A percentile compares a stretch with the other conserved stretches of the same genome.
These are phyloP conservation scores for Nicotiana benthamiana DNA, from an alignment of 257 asterid genomes.

Conservation along the genomic window DNA sequence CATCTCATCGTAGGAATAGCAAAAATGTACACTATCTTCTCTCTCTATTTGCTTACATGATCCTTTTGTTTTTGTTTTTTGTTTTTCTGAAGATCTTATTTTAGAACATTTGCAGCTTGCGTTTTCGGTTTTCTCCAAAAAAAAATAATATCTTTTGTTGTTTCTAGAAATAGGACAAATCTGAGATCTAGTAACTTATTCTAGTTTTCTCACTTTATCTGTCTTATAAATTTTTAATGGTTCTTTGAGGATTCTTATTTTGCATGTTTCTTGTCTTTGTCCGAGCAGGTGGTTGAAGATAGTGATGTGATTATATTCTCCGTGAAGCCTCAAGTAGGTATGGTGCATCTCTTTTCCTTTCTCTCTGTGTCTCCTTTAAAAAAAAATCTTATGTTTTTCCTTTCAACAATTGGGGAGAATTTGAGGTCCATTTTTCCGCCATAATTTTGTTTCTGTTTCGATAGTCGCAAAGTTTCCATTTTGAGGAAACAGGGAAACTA, in stretches of 20 bases:
- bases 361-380: not conserved
- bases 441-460: not conserved
- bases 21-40: not conserved
- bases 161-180: not conserved
- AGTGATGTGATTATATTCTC: constrained; percentile 82
- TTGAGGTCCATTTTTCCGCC: not conserved
- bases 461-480: not conserved
- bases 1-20: not conserved
- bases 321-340: constrained; percentile 96
- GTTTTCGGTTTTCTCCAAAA: not conserved
- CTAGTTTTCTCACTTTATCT: not conserved
- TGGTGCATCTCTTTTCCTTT: not conserved
- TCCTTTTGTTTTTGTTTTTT: not conserved
- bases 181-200: not conserved
- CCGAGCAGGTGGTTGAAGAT: constrained; percentile 72
- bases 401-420: not conserved
- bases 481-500: not conserved
- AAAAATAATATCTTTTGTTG: not conserved
- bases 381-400: not conserved
- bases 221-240: not conserved
- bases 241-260: not conserved
- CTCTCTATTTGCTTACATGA: not conserved
- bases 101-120: not conserved
- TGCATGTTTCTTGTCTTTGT: constrained; percentile 12
- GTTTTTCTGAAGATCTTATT: not conserved